These are phyloP conservation scores for Scheffersomyces quercinus DNA, from an alignment of 1,139 yeast species.

Conservation along the genomic window DNA sequence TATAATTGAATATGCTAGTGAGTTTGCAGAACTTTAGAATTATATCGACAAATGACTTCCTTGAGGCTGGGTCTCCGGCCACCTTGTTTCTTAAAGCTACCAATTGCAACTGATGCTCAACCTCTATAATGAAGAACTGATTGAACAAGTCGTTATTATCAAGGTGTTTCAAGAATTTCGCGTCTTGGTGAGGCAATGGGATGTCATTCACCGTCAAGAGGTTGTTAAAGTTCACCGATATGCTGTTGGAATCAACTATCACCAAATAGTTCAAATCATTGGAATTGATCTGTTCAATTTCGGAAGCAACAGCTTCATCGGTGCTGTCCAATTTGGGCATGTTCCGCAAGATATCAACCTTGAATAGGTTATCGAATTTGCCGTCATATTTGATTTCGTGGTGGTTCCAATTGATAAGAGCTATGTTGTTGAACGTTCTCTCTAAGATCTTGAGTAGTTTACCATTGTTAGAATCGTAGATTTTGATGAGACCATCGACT, in stretches of 20 bases:
- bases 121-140: conserved; percentile 29
- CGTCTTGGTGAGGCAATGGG: conserved; percentile 13
- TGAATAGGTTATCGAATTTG: conserved; percentile 19
- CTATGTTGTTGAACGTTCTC: conserved; percentile 19
- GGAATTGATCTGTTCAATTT: conserved; percentile 7
- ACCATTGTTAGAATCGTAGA: conserved; percentile 54
- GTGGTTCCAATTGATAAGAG: conserved; percentile 26
- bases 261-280: conserved; percentile 24
- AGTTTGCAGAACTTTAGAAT: conserved; percentile 33
- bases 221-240: conserved; percentile 35
- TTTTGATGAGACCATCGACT: conserved; percentile 42
- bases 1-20: conserved; percentile 27
- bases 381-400: conserved; percentile 4
- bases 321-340: conserved; percentile 26
- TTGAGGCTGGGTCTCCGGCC: conserved; percentile 4
- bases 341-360: conserved; percentile 24
- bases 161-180: conserved; percentile 15
- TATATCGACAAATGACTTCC: conserved; percentile 19
- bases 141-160: conserved; percentile 26
- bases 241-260: conserved; percentile 22
- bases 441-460: conserved; percentile 28
- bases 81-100: not conserved
- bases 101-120: conserved; percentile 4
- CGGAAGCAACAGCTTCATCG: conserved; percentile 6
- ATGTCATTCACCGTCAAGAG: conserved; percentile 27